Percentiles rank a stretch among this genome's conserved stretches.
phyloP scores from a whole-genome alignment of 345 rosid genomes.

The Corchorus capsularis region DNA sequence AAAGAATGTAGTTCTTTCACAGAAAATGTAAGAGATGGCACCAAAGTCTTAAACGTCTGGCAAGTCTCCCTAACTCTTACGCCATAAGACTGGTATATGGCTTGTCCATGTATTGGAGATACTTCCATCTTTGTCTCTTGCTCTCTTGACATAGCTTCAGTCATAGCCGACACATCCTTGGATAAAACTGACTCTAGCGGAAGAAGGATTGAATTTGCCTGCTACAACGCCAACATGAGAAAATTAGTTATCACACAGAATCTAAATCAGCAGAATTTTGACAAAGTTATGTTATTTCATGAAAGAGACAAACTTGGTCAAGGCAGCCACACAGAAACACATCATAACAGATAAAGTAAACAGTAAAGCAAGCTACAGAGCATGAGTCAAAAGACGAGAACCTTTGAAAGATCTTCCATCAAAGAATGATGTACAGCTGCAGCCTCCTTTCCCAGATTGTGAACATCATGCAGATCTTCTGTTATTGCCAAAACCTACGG shows the following conservation, averaged over 20 bases:
- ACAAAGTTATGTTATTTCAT: constrained; percentile 1
- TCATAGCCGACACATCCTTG: constrained; percentile 84
- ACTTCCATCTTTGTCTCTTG: constrained; percentile 78
- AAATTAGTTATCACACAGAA: constrained; percentile 19
- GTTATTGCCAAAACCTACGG: constrained; percentile 84
- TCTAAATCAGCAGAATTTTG: constrained; percentile 11
- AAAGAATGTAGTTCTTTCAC: constrained; percentile 67
- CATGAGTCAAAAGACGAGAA: constrained; percentile 28
- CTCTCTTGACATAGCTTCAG: constrained; percentile 73
- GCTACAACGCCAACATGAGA: constrained; percentile 27
- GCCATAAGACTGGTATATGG: constrained; percentile 83
- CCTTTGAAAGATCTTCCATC: constrained; percentile 84
- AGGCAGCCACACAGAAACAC: constrained; percentile 11
- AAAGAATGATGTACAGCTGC: constrained; percentile 66
- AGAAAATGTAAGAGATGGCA: constrained; percentile 55
- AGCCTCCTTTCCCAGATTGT: constrained; percentile 88
- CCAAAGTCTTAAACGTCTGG: constrained; percentile 60
- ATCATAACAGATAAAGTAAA: constrained; percentile 11
- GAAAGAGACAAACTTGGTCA: constrained; percentile 1
- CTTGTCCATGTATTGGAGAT: constrained; percentile 87
- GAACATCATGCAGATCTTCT: constrained; percentile 86
- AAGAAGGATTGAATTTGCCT: constrained; percentile 80
- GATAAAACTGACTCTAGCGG: constrained; percentile 78
- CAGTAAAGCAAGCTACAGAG: constrained; percentile 16
- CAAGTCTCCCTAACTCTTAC: constrained; percentile 72